phyloP scores from a whole-genome alignment of 306 rosid species.

The Casuarina glauca region DNA sequence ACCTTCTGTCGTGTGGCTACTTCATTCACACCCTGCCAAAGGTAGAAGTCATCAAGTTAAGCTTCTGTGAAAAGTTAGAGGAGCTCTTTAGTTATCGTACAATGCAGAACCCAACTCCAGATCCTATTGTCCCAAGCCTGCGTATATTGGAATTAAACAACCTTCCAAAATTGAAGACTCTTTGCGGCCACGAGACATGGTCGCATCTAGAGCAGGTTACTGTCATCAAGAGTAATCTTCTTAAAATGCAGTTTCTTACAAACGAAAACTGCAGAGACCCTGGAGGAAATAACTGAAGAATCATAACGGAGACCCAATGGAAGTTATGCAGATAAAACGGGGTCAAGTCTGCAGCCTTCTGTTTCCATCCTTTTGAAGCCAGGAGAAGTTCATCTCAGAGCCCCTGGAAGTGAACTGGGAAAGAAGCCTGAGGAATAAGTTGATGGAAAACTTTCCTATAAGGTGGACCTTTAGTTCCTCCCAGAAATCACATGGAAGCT shows the following conservation, averaged over 20 bases:
- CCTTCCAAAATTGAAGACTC: constrained; percentile 16
- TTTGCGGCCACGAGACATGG: background rate
- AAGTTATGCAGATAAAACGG: background rate
- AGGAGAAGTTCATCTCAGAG: too few relatives aligned
- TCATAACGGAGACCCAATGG: background rate
- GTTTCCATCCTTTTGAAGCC: background rate
- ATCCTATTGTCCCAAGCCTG: constrained; percentile 12
- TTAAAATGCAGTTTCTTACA: background rate
- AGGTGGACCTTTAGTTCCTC: too few relatives aligned
- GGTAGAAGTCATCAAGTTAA: constrained; percentile 9
- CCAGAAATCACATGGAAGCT: too few relatives aligned
- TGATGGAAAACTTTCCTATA: too few relatives aligned
- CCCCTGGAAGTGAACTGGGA: too few relatives aligned
- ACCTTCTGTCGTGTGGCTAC: constrained; percentile 2
- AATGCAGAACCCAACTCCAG: background rate
- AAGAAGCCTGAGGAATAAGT: too few relatives aligned
- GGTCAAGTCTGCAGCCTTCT: constrained; percentile 2
- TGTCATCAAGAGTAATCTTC: background rate
- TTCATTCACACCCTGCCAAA: constrained; percentile 12
- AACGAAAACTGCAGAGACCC: too few relatives aligned
- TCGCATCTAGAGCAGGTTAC: background rate
- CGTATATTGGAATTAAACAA: constrained; percentile 1
- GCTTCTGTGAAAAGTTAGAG: background rate
- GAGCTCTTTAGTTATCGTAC: constrained; percentile 14
- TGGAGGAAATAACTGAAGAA: too few relatives aligned